These are phyloP conservation scores for Ballota nigra DNA, from an alignment of 257 asterid species.

Conservation along the genomic window DNA sequence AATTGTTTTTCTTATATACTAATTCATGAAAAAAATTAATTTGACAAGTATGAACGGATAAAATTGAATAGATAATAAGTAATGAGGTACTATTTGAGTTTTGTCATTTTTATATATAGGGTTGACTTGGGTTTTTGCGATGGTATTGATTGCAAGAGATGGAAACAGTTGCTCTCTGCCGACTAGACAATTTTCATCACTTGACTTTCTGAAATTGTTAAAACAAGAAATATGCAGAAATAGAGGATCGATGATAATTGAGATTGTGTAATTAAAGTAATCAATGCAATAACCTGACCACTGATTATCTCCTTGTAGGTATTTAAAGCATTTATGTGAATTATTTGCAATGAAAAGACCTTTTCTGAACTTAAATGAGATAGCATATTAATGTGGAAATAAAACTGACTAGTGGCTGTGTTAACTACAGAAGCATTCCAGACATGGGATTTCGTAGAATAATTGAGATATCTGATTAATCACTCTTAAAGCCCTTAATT, in stretches of 20 bases:
- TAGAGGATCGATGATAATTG: not conserved
- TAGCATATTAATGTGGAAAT: not conserved
- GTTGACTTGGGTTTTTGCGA: slow-evolving; percentile 34
- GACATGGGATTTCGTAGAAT: slow-evolving; percentile 30
- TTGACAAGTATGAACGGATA: no score
- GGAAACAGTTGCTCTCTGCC: slow-evolving; percentile 19
- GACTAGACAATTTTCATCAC: slow-evolving; percentile 27
- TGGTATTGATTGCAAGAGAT: slow-evolving; percentile 21
- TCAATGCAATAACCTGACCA: not conserved
- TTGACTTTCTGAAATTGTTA: not conserved
- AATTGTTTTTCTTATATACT: no score
- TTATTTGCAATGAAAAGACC: not conserved
- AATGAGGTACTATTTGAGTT: not conserved
- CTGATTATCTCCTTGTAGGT: no score
- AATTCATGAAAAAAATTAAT: no score
- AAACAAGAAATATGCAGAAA: not conserved
- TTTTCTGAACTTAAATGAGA: not conserved
- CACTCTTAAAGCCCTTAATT: not conserved
- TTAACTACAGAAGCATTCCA: not conserved
- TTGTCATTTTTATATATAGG: slow-evolving; percentile 22
- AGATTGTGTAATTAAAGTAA: not conserved
- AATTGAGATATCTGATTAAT: slow-evolving; percentile 23
- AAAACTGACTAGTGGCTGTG: not conserved
- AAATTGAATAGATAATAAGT: no score
- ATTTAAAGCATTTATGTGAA: not conserved